Percentiles rank a stretch among this genome's conserved stretches.
Conservation (phyloP, 345 rosid species). For the Corchorus capsularis region DNA sequence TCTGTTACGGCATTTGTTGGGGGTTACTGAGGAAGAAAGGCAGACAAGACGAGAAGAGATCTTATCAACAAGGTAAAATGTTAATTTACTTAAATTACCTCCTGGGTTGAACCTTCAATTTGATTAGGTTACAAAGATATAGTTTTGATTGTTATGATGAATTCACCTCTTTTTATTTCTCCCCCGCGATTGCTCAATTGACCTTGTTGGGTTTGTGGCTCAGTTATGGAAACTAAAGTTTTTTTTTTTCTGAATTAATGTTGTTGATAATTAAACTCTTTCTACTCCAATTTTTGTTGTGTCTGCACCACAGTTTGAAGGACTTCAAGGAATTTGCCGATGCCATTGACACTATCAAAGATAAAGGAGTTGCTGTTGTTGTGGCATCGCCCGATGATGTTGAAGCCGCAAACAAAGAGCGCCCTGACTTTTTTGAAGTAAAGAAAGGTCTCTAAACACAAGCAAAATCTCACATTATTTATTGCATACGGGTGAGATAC, state of each 20-base stretch:
- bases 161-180: background rate
- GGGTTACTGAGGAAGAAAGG: slow-evolving; percentile 86
- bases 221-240: background rate
- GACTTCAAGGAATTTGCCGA: slow-evolving; percentile 83
- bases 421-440: slow-evolving; percentile 59
- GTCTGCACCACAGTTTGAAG: slow-evolving; percentile 52
- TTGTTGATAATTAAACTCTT: background rate
- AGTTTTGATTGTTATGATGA: background rate
- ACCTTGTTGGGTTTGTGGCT: background rate
- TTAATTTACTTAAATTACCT: background rate
- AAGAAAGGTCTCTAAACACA: slow-evolving; percentile 51
- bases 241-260: background rate
- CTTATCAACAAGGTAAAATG: slow-evolving; percentile 74
- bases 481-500: background rate
- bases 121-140: background rate
- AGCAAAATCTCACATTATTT: background rate
- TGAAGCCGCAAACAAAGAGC: slow-evolving; percentile 67
- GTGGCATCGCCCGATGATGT: slow-evolving; percentile 83
- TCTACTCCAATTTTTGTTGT: background rate
- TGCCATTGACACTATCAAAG: slow-evolving; percentile 65
- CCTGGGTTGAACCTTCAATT: background rate
- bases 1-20: slow-evolving; percentile 70
- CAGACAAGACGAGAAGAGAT: slow-evolving; percentile 84
- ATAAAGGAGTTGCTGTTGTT: slow-evolving; percentile 72
- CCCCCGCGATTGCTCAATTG: background rate